Base-by-base conservation (phyloP, 352 stramenopile species). In the Globisporangium camurandrum region DNA sequence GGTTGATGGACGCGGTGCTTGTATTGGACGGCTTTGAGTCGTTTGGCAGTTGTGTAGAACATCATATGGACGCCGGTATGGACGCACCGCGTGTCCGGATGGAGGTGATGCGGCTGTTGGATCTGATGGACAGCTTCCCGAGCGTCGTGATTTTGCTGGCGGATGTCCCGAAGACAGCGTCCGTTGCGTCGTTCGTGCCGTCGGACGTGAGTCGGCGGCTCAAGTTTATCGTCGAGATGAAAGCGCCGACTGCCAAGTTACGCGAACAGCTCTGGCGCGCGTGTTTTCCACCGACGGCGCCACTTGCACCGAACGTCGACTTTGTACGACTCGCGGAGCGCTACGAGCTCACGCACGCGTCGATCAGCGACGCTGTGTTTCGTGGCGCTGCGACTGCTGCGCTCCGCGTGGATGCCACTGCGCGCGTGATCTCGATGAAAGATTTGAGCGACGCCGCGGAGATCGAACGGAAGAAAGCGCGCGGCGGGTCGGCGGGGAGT, bases 171-270 rank as follows among this genome's bases (percentile, higher is more conserved):
- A 73, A 71, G 46, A 60, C 70, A 7, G 59, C 63, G 5, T 41
- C 69, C 9, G n/a, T n/a, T n/a, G 46, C 71, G 19, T 64, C 75
- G 53, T 43, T 88, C 26, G 38, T 81, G 26, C 65, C 84, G 55
- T 84, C 78, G 43, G 81, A 93, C 44, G 75, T 89, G 44, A 72
- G 57, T 19, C 74, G 78, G n/a, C 69, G 72, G 23, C 61, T 93
- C 47, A 93, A 89, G 61, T 93, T 93, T 53, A 58, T 93, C n/a
- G 68, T 93, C 30, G 78, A 93, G 65, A 88, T 93, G 78, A 71
- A 75, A 26, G 79, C 80, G 46, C 81, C 81, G 26, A 89, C 80
- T 59, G 56, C 76, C 9, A 71, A 71, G 57, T 62, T 93, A 51
- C 78, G 81, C 24, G 73, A 80, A 49, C 67, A 83, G 51, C 58